Base-by-base conservation (phyloP, 371 early-diverging fungal species). In the Coemansia sp. region DNA sequence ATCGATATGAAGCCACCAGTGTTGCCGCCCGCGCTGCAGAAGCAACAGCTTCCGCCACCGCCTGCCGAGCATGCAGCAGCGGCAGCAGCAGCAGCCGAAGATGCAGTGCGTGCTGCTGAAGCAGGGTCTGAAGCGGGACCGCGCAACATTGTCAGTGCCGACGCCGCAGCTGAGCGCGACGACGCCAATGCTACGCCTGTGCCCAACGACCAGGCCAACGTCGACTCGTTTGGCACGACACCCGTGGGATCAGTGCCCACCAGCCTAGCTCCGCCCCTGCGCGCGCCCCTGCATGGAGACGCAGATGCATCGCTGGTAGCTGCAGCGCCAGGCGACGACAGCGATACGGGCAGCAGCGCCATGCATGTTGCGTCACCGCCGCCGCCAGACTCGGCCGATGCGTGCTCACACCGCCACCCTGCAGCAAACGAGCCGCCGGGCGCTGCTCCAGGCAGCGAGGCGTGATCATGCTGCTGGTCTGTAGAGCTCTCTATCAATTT, bases 231-330 rank as follows among this genome's bases (percentile, higher is more conserved):
- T 50, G 67, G 80, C 33, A 62, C 80, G 37, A 80, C 80, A 57
- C 80, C 80, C 0, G 80, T 80, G 9, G 81, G 72, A 40, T 70
- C 75, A 47, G 62, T 75, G 68, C 75, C 81, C 18, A 66, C 75
- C 2, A 69, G 54, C 39, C 47, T 73, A 52, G 54, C 69, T 28
- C 73, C 65, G n/a, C 14, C 28, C 12, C 18, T 67, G 25, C 65
- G 73, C 16, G 42, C 50, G 47, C 23, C 59, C 4, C 33, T 20
- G 12, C 23, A n/a, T 25, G 56, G 42, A 56, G 78, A 73, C 33
- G 78, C 69, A 9, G 69, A 73, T 14, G 72, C 51, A 56, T 72
- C 77, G 60, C 68, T 72, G 23, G 77, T 67, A 20, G 61, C n/a
- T 3, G 40, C 51, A 18, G 57, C 37, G 55, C 42, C 21, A 62